Percentiles rank a stretch among this genome's conserved stretches.
Conservation (phyloP, 441 rosid genomes). For the Gossypium davidsonii region DNA sequence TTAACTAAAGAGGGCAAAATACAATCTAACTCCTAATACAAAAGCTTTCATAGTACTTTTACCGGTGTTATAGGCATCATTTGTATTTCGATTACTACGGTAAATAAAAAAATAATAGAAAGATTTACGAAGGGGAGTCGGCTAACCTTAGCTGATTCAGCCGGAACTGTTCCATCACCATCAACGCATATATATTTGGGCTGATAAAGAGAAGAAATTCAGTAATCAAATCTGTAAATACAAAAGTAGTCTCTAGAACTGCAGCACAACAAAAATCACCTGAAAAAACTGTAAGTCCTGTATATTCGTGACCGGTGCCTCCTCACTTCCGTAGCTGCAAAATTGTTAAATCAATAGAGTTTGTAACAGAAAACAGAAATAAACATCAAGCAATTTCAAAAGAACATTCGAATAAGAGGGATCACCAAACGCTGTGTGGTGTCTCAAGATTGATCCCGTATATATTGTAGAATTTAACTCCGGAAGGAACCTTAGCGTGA, state of each 20-base stretch:
- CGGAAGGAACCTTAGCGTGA: conserved; percentile 67
- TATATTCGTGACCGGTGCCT: conserved; percentile 52
- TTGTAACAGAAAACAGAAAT: conserved; percentile 1
- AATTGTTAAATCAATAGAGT: conserved; percentile 13
- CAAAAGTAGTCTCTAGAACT: background rate
- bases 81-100: background rate
- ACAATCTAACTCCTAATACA: too few species aligned
- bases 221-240: background rate
- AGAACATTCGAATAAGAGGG: conserved; percentile 12
- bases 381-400: background rate
- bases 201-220: conserved; percentile 34
- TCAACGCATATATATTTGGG: conserved; percentile 75
- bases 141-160: conserved; percentile 84
- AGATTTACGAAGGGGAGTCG: background rate
- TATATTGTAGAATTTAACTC: conserved; percentile 88
- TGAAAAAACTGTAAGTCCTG: conserved; percentile 48
- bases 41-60: too few species aligned
- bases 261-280: conserved; percentile 31
- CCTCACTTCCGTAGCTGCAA: conserved; percentile 84
- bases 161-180: conserved; percentile 94
- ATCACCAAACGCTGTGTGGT: conserved; percentile 88
- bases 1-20: too few species aligned
- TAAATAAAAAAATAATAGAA: background rate
- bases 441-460: conserved; percentile 78
- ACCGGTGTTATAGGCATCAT: background rate